A percentile compares a stretch with the other conserved stretches of the same genome.
phyloP scores from a whole-genome alignment of 306 rosid species.

The Hippophae rhamnoides region DNA sequence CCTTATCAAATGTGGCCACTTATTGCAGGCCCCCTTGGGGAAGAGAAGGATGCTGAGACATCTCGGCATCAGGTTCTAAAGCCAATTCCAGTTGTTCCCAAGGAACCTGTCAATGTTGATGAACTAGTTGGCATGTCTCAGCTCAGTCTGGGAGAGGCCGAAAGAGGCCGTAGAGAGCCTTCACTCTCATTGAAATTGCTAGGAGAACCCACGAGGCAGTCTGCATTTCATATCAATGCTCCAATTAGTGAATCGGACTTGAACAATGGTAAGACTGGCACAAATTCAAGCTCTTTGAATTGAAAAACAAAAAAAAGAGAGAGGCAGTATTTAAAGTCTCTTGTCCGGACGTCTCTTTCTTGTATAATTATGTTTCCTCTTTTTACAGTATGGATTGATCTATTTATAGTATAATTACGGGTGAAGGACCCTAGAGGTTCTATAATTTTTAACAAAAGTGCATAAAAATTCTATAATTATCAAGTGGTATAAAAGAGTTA shows the following conservation, averaged over 20 bases:
- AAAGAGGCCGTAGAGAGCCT: constrained; percentile 42
- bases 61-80: constrained; percentile 57
- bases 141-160: constrained; percentile 56
- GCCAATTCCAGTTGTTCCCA: constrained; percentile 65
- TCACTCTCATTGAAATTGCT: constrained; percentile 59
- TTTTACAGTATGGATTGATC: constrained; percentile 1
- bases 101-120: constrained; percentile 77
- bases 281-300: constrained; percentile 59
- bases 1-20: constrained; percentile 67
- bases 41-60: constrained; percentile 32
- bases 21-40: constrained; percentile 38
- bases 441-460: too few relatives aligned
- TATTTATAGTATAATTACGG: constrained; percentile 19
- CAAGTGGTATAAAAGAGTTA: too few relatives aligned
- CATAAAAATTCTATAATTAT: constrained; percentile 30
- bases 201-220: constrained; percentile 83
- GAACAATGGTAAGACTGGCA: constrained; percentile 46
- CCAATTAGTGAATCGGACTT: constrained; percentile 49
- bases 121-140: constrained; percentile 89
- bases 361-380: constrained; percentile 34
- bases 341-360: constrained; percentile 9
- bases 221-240: constrained; percentile 84
- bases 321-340: constrained; percentile 14
- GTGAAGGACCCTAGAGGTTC: too few relatives aligned
- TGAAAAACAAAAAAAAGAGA: not conserved